These are phyloP conservation scores for Dissophora globulifera DNA, from an alignment of 192 early-diverging fungal species.

Conservation along the genomic window DNA sequence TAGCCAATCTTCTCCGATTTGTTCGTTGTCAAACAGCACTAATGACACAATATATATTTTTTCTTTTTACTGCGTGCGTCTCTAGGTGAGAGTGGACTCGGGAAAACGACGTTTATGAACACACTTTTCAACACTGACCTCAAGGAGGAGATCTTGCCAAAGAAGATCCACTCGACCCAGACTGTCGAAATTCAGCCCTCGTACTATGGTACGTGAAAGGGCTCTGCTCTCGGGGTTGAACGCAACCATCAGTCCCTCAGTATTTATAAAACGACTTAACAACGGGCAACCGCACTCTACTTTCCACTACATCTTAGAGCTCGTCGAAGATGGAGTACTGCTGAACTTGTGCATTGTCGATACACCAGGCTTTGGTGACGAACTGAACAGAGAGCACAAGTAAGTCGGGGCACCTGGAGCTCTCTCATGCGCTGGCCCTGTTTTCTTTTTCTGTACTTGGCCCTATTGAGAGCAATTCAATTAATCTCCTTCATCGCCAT, in stretches of 20 bases:
- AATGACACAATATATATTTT: too few relatives aligned
- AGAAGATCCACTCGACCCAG: constrained; percentile 68
- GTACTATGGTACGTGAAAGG: constrained; percentile 70
- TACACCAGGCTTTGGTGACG: constrained; percentile 90
- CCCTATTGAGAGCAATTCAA: neutral
- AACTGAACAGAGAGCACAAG: constrained; percentile 79
- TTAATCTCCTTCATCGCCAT: neutral
- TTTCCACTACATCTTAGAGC: constrained; percentile 59
- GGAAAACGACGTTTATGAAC: constrained; percentile 99
- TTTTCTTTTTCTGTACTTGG: neutral
- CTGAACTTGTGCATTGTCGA: constrained; percentile 91
- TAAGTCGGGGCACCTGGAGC: constrained; percentile 40
- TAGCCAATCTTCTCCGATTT: too few relatives aligned
- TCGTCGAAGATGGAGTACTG: constrained; percentile 91
- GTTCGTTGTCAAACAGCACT: too few relatives aligned
- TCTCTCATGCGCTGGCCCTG: neutral
- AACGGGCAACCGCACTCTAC: neutral
- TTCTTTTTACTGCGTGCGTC: too few relatives aligned
- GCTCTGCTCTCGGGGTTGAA: too few relatives aligned
- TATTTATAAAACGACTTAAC: neutral
- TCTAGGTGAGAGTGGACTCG: constrained; percentile 91
- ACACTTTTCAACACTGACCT: constrained; percentile 95
- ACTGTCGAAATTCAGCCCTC: constrained; percentile 89
- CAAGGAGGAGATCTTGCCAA: constrained; percentile 74
- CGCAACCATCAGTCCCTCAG: neutral